These are phyloP conservation scores for Hypomyces rosellus DNA, from an alignment of 2,329 filamentous ascomycete species.

Conservation along the genomic window DNA sequence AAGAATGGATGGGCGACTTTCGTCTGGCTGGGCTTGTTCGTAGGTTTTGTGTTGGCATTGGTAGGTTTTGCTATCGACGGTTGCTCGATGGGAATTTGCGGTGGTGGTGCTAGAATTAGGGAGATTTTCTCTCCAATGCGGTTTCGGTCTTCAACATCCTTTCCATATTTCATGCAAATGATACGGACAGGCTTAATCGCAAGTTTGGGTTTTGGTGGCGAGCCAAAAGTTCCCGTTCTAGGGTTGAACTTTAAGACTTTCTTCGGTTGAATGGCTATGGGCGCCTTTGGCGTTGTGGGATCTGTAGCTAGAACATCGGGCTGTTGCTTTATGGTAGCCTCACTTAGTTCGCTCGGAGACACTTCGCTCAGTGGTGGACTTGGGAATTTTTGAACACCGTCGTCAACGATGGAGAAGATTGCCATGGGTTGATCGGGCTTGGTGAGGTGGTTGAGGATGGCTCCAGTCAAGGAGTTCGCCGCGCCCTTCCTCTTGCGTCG, in stretches of 20 bases:
- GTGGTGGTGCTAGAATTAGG: slow-evolving; percentile 46
- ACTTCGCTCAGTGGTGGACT: slow-evolving; percentile 15
- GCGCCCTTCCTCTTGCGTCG: slow-evolving; percentile 19
- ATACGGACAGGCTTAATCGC: slow-evolving; percentile 32
- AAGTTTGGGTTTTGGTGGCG: slow-evolving; percentile 51
- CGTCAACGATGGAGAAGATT: neutral
- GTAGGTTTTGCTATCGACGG: neutral
- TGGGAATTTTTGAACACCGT: slow-evolving; percentile 7
- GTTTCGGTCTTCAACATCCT: slow-evolving; percentile 36
- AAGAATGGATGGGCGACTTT: slow-evolving; percentile 41
- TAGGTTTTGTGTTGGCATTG: neutral
- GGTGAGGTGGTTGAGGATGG: slow-evolving; percentile 13
- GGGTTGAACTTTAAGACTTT: slow-evolving; percentile 53
- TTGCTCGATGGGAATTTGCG: slow-evolving; percentile 22
- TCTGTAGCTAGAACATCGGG: slow-evolving; percentile 2
- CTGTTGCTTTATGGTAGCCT: slow-evolving; percentile 3
- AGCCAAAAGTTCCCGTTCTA: slow-evolving; percentile 56
- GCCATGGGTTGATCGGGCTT: neutral
- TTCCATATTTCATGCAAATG: slow-evolving; percentile 55
- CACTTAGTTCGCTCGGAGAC: slow-evolving; percentile 2
- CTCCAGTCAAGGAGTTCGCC: slow-evolving; percentile 7
- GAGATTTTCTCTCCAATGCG: slow-evolving; percentile 56
- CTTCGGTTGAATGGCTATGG: slow-evolving; percentile 28
- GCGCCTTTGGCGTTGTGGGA: slow-evolving; percentile 10
- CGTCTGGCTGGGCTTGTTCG: slow-evolving; percentile 16